A percentile compares a stretch with the other conserved stretches of the same genome.
phyloP scores from a whole-genome alignment of 345 rosid species.

The Eucalyptus erythrocorys region DNA sequence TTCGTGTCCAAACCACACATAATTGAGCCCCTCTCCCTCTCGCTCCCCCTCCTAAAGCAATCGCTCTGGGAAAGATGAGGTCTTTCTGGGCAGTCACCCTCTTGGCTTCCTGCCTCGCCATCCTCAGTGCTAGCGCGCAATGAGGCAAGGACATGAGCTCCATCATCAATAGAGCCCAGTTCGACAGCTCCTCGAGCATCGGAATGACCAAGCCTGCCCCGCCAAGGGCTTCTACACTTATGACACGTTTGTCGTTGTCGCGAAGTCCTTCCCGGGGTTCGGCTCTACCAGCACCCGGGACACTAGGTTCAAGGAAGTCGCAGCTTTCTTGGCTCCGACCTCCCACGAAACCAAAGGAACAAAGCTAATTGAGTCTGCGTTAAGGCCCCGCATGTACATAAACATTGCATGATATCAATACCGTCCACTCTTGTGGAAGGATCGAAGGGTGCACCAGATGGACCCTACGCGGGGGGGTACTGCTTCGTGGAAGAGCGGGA shows the following conservation, averaged over 20 bases:
- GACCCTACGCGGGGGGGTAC: slow-evolving; percentile 15
- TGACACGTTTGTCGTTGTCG: slow-evolving; percentile 40
- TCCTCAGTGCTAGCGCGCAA: neutral
- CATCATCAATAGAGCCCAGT: slow-evolving; percentile 4
- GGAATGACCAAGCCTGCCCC: slow-evolving; percentile 26
- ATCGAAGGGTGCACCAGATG: slow-evolving; percentile 12
- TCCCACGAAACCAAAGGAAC: slow-evolving; percentile 62
- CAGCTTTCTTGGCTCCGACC: slow-evolving; percentile 60
- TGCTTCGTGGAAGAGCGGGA: slow-evolving; percentile 5
- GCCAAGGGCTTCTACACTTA: slow-evolving; percentile 43
- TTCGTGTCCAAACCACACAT: no score
- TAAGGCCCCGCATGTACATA: neutral
- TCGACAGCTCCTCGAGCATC: slow-evolving; percentile 36
- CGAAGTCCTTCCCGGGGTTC: slow-evolving; percentile 25
- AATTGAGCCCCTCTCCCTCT: neutral
- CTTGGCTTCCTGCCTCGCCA: neutral
- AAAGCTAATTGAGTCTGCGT: neutral
- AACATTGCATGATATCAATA: neutral
- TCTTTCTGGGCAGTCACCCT: neutral
- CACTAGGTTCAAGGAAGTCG: slow-evolving; percentile 34
- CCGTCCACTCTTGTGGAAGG: neutral
- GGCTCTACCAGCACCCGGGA: slow-evolving; percentile 25
- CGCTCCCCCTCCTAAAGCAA: neutral
- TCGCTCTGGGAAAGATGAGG: neutral
- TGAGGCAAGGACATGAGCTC: neutral